Evolutionary conservation across 495 filamentous ascomycete genomes (phyloP), one percentile per base, ranked within the genome.

Genomic region (Massariosphaeria phaeospora): DNA sequence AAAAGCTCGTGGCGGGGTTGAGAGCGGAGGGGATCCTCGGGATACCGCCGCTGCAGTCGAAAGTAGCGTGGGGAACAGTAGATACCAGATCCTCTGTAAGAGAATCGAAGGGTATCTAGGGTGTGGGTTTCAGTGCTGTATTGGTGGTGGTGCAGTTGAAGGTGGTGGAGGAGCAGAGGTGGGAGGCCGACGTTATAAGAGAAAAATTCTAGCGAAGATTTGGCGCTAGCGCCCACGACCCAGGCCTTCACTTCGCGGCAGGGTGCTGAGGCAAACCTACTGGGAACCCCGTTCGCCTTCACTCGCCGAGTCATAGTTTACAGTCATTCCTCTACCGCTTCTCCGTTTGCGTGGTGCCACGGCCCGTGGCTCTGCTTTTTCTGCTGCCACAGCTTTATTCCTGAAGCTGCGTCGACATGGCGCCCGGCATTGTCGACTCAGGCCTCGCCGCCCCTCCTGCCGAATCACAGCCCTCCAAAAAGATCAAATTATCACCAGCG

Each of bases 91-190:
- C 65, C 66, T 67, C 70, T 44, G 23, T 18, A 49, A 30, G 67
- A 69, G 68, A 70, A 66, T 67, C 62, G 47, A 43, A 59, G 59
- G 52, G 49, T 69, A 63, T 68, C 55, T 69, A 61, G 66, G 41
- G 39, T 41, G 21, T 30, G 33, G 29, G 21, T 31, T 27, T n/a
- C n/a, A n/a, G n/a, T n/a, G n/a, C n/a, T n/a, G 35, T 52, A 43
- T 40, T 40, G 26, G n/a, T 57, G 26, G 40, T 12, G 49, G 33
- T 55, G 42, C 45, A 21, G 38, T 35, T 59, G 57, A 45, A 20
- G 56, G 48, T 61, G 33, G 48, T 35, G 24, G 42, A 30, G 42
- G 47, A 30, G 26, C 23, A 54, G 31, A 41, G 44, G 43, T 51
- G 45, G 34, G 15, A 36, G 43, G 44, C 41, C 34, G 36, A 43